Evolutionary conservation across 306 rosid genomes (phyloP), one percentile per base, ranked within the genome.

Genomic region (Biancaea sappan): DNA sequence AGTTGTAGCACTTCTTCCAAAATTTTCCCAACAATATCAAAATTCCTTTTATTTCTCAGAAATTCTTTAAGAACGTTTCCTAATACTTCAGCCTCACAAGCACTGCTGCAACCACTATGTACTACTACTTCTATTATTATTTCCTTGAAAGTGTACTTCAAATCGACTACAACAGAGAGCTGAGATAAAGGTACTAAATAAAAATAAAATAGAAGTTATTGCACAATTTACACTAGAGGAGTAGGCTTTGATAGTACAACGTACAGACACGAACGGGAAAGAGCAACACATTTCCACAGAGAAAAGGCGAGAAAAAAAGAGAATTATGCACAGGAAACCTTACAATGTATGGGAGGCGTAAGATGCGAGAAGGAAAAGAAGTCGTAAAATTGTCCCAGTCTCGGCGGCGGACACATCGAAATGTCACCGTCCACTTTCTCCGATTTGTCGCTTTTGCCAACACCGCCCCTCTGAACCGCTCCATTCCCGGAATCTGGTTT

Each of bases 341-440:
- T 44, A 94, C 98, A 94, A 38, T 91, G 95, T 47, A 90, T 77
- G 3, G 98, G 98, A 15, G 96, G 95, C 38, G 96, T 90, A 77
- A 94, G 92, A 52, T 90, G 81, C 1, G 97, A 85, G 85, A 91
- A 84, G 0, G 98, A 91, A 79, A 94, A 90, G 95, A 91, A 94
- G 24, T 94, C 92, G 51, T 91, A 94, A 84, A 94, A 94, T 72
- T 88, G 91, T 46, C 97, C 97, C 18, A 94, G 94, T 71, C 81
- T 83, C 54, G 92, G 96, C 29, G 96, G 95, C 9, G 93, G 96
- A 78, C 74, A 94, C 95, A 94, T 81, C 2, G 97, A 90, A 59
- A 86, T 77, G 21, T 90, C 88, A 66, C 76, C 88, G 21, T 84
- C 87, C 59, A 62, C 75, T 74, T 77, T 84, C 72, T 80, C 88